Conservation (phyloP, 306 rosid genomes). For the Leucaena leucocephala region DNA sequence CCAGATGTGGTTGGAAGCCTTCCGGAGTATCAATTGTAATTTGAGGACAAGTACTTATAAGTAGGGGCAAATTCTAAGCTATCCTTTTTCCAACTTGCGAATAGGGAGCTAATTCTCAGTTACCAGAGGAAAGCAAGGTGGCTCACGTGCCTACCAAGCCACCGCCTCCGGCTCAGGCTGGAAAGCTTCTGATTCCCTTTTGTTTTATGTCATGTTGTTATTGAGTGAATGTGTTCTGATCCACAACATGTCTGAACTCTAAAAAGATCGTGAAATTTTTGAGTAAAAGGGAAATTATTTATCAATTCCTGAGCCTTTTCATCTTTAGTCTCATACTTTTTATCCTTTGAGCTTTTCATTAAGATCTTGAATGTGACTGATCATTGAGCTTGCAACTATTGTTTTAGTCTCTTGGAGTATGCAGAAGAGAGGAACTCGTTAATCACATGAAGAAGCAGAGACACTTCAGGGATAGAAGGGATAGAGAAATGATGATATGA, state of each 20-base stretch:
- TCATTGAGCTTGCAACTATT: no score
- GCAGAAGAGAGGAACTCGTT: no score
- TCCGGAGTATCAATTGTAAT: conserved; percentile 42
- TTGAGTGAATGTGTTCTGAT: background rate
- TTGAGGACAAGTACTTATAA: background rate
- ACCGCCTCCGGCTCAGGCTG: conserved; percentile 78
- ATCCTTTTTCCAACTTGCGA: conserved; percentile 70
- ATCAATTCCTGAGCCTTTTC: background rate
- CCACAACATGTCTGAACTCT: background rate
- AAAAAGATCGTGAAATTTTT: background rate
- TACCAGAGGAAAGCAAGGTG: conserved; percentile 45
- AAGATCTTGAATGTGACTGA: background rate
- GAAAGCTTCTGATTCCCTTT: conserved; percentile 42
- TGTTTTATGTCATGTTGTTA: background rate
- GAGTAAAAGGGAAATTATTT: background rate
- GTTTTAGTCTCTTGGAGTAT: no score
- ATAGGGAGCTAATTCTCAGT: conserved; percentile 30
- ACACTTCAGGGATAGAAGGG: background rate
- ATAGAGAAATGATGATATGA: background rate
- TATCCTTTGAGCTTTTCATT: background rate
- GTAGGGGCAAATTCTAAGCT: conserved; percentile 34
- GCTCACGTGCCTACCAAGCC: conserved; percentile 85
- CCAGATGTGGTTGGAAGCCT: conserved; percentile 41
- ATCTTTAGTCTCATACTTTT: background rate
- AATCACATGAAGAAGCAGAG: no score